Conservation (phyloP, 2,329 filamentous ascomycete genomes). For the Aspergillus brasiliensis region DNA sequence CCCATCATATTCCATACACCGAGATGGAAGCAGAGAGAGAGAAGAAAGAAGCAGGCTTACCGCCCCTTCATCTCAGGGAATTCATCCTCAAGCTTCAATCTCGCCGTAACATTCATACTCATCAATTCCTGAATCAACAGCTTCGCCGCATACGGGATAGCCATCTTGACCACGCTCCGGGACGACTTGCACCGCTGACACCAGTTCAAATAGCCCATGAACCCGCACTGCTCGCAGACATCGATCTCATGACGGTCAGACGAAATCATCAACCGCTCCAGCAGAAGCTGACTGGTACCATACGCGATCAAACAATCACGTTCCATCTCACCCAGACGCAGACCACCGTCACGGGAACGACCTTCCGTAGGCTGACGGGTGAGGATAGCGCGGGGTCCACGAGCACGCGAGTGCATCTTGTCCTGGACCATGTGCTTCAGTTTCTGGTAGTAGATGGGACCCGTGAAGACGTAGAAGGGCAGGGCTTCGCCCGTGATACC, state of each 20-base stretch:
- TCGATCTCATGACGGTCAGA: constrained; percentile 90
- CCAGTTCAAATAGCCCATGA: constrained; percentile 95
- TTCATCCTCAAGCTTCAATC: constrained; percentile 88
- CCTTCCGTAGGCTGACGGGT: constrained; percentile 96
- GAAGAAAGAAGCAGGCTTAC: constrained; percentile 20
- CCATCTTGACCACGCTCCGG: constrained; percentile 84
- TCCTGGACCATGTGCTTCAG: constrained; percentile 99
- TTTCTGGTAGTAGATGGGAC: constrained; percentile 98
- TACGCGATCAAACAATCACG: constrained; percentile 98
- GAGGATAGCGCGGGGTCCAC: constrained; percentile 85
- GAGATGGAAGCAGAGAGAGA: too few relatives aligned
- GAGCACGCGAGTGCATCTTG: constrained; percentile 96
- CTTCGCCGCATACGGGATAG: constrained; percentile 96
- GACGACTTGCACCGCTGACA: constrained; percentile 91
- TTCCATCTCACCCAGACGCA: constrained; percentile 97
- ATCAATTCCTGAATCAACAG: constrained; percentile 92
- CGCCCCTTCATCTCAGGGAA: constrained; percentile 64
- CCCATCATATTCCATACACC: neutral
- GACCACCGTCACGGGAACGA: constrained; percentile 85
- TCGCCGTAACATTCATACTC: constrained; percentile 97
- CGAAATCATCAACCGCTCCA: constrained; percentile 92
- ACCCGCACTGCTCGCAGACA: constrained; percentile 88
- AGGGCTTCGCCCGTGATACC: constrained; percentile 93
- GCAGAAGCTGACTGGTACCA: constrained; percentile 84
- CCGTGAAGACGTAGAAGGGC: constrained; percentile 96